These are phyloP conservation scores for Tolypocladium album DNA, from an alignment of 2,329 filamentous ascomycete genomes.

Conservation along the genomic window DNA sequence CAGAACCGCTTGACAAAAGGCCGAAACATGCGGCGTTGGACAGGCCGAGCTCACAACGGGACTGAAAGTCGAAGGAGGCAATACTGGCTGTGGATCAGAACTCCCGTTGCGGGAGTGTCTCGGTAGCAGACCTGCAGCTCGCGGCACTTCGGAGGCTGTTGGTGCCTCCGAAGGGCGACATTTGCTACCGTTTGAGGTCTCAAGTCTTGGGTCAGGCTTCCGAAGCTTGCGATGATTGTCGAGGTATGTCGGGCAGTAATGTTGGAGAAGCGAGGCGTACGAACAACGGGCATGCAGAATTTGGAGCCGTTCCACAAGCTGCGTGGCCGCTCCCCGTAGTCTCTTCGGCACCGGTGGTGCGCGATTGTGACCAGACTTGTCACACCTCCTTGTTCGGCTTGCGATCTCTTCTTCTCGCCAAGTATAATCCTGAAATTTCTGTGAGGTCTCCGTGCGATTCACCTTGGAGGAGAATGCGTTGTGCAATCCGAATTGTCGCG, in stretches of 20 bases:
- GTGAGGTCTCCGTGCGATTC: conserved; percentile 53
- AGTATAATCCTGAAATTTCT: conserved; percentile 76
- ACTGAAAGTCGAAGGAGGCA: conserved; percentile 8
- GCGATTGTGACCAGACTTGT: conserved; percentile 3
- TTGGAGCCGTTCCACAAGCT: conserved; percentile 58
- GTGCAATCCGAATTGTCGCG: conserved; percentile 77
- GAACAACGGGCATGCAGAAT: conserved; percentile 63
- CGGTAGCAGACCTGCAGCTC: neutral
- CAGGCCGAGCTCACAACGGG: conserved; percentile 59
- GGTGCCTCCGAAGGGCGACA: neutral
- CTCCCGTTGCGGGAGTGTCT: conserved; percentile 3
- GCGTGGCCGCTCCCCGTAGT: conserved; percentile 50
- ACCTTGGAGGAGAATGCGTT: conserved; percentile 77
- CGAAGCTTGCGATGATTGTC: conserved; percentile 8
- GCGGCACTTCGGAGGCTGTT: neutral
- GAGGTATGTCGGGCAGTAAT: conserved; percentile 60
- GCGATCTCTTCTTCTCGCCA: conserved; percentile 73
- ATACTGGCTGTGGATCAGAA: conserved; percentile 1
- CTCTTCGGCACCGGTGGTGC: conserved; percentile 46
- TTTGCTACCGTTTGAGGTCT: neutral
- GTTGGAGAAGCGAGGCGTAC: conserved; percentile 64
- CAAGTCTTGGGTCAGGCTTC: neutral
- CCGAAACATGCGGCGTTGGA: conserved; percentile 59
- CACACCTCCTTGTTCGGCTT: conserved; percentile 10
- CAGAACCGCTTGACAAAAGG: conserved; percentile 74